These are phyloP conservation scores for Microcera coccophila DNA, from an alignment of 2,329 filamentous ascomycete genomes.

Conservation along the genomic window DNA sequence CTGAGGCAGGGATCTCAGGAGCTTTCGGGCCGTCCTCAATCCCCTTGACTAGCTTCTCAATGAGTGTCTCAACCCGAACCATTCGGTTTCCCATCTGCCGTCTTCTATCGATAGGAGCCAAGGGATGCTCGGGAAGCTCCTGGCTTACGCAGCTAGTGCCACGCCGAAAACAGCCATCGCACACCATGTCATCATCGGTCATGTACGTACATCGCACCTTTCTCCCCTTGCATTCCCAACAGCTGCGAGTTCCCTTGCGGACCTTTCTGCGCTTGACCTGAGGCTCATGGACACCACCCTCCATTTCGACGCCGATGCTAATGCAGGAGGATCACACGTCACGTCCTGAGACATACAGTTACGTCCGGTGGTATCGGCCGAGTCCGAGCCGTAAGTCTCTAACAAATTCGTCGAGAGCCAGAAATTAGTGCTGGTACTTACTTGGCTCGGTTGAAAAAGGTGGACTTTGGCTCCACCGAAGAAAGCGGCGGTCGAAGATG, in stretches of 20 bases:
- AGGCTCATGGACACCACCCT: neutral
- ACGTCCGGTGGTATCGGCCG: neutral
- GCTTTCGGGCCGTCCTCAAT: neutral
- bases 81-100: neutral
- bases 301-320: neutral
- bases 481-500: neutral
- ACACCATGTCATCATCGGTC: neutral
- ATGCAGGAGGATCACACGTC: neutral
- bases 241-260: slow-evolving; percentile 1
- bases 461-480: neutral
- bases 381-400: no score
- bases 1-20: neutral
- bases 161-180: neutral
- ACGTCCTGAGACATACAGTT: neutral
- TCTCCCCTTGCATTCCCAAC: neutral
- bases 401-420: no score
- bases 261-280: neutral
- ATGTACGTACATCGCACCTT: neutral
- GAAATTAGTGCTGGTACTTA: no score
- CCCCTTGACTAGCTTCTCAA: neutral
- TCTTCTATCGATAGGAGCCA: neutral
- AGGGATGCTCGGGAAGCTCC: neutral
- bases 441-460: no score
- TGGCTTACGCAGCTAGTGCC: neutral
- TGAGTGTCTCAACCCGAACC: neutral